Conservation (phyloP, 176 grass and related monocot species). For the Carex littledalei region DNA sequence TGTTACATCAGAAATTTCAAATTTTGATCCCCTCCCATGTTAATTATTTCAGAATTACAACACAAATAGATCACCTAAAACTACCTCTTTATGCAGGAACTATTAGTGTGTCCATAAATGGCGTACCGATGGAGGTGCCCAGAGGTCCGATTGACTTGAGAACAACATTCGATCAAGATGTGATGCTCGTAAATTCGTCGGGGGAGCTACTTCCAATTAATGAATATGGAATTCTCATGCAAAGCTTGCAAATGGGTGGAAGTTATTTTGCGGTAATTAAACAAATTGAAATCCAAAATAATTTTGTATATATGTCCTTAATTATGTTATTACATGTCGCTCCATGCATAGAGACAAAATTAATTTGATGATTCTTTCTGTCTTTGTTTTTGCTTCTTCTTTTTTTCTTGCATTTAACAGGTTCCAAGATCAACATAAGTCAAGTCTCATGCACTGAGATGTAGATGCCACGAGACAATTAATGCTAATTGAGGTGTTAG, state of each 20-base stretch:
- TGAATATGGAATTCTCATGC: conserved; percentile 68
- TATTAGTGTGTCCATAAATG: conserved; percentile 97
- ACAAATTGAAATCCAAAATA: background rate
- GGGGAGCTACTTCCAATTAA: conserved; percentile 78
- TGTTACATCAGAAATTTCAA: background rate
- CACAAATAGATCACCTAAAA: background rate
- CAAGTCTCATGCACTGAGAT: background rate
- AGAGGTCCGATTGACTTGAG: conserved; percentile 73
- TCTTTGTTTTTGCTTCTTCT: background rate
- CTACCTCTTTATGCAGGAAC: conserved; percentile 37
- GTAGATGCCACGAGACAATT: background rate
- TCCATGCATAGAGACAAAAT: background rate
- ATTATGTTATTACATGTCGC: background rate
- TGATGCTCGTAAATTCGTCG: conserved; percentile 66
- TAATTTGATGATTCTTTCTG: background rate
- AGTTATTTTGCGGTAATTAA: conserved; percentile 82
- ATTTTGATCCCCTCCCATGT: background rate
- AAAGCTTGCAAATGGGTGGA: conserved; percentile 89
- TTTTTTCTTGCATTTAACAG: conserved; percentile 15
- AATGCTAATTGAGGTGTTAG: conserved; percentile 34
- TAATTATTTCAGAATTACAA: background rate
- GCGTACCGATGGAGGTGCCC: conserved; percentile 67
- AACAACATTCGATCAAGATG: conserved; percentile 79
- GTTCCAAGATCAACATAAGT: conserved; percentile 30
- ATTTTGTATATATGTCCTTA: no score